These are phyloP conservation scores for Thelonectria discophora DNA, from an alignment of 2,329 filamentous ascomycete species.

Conservation along the genomic window DNA sequence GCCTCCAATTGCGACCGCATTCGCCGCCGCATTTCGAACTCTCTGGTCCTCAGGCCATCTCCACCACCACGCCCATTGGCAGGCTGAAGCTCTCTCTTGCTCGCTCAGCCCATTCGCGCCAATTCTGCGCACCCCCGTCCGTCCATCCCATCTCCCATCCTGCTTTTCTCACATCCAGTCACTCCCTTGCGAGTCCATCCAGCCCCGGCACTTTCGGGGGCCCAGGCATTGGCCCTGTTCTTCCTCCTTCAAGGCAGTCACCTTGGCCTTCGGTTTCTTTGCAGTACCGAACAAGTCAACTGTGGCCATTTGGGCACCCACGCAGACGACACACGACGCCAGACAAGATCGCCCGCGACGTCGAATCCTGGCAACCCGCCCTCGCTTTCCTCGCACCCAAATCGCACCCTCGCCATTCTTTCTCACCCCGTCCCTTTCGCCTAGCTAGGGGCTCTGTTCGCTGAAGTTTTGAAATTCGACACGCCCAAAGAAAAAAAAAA, in stretches of 20 bases:
- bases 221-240: conserved; percentile 19
- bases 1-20: conserved; percentile 37
- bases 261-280: conserved; percentile 8
- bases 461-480: background rate
- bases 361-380: conserved; percentile 5
- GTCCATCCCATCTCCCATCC: conserved; percentile 25
- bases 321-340: conserved; percentile 2
- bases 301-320: conserved; percentile 9
- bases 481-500: background rate
- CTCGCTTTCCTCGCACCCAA: conserved; percentile 14
- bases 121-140: background rate
- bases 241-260: background rate
- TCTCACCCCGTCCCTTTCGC: conserved; percentile 3
- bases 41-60: conserved; percentile 34
- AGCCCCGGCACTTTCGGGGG: conserved; percentile 19
- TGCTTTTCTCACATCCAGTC: conserved; percentile 32
- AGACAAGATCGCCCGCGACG: conserved; percentile 12
- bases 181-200: conserved; percentile 14
- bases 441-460: background rate
- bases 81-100: conserved; percentile 24
- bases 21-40: conserved; percentile 25
- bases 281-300: background rate
- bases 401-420: conserved; percentile 13
- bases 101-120: conserved; percentile 26
- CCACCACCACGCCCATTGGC: conserved; percentile 31